A percentile compares a stretch with the other conserved stretches of the same genome.
phyloP scores from a whole-genome alignment of 164 flowering plant species.

The Magnolia officinalis region DNA sequence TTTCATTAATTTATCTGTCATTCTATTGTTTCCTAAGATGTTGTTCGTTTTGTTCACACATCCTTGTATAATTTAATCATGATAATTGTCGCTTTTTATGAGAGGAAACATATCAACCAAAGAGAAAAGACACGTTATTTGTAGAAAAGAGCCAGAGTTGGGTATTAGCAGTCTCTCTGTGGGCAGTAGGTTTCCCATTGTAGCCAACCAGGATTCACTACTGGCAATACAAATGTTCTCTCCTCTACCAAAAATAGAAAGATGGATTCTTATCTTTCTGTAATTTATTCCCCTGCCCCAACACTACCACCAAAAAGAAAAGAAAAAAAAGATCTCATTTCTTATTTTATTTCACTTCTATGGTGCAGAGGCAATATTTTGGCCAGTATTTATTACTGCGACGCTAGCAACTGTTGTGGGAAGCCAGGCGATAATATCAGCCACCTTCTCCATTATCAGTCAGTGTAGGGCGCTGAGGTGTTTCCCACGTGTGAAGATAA shows the following conservation, averaged over 20 bases:
- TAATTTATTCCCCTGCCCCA: not conserved
- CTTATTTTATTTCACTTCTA: not conserved
- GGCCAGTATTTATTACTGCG: slow-evolving; percentile 62
- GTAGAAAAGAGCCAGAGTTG: not conserved
- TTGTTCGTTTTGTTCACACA: too few species aligned
- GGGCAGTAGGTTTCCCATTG: too few species aligned
- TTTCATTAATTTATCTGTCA: too few species aligned
- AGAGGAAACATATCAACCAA: not conserved
- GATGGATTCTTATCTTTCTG: not conserved
- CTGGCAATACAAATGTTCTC: not conserved
- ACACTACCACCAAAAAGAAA: not conserved
- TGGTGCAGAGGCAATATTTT: slow-evolving; percentile 30
- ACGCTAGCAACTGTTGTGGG: slow-evolving; percentile 65
- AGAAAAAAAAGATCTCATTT: not conserved
- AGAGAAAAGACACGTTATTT: not conserved
- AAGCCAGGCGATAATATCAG: slow-evolving; percentile 69
- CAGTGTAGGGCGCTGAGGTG: slow-evolving; percentile 67
- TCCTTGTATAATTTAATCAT: not conserved
- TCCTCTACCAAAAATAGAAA: not conserved
- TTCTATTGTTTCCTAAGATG: too few species aligned
- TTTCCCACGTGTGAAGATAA: slow-evolving; percentile 64
- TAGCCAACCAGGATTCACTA: not conserved
- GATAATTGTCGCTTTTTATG: not conserved
- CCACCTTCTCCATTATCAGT: slow-evolving; percentile 61
- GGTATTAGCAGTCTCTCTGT: not conserved